Conservation (phyloP, 257 asterid genomes). For the Solanum habrochaites region DNA sequence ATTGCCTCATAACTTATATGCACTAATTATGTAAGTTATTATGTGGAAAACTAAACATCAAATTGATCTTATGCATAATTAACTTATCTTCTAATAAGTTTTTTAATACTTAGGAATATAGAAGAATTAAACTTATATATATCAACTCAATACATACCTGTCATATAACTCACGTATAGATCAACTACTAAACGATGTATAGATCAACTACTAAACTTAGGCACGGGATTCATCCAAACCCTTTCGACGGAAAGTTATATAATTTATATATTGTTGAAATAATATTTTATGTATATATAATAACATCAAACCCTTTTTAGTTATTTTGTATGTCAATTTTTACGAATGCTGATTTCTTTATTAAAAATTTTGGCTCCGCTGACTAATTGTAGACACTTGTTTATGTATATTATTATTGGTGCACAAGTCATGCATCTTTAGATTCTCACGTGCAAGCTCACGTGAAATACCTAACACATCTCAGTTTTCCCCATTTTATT, state of each 20-base stretch:
- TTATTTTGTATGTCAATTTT: too few species aligned
- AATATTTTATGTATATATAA: too few species aligned
- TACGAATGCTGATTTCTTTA: accelerated
- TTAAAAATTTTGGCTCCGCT: too few species aligned
- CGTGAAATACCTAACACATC: neutral
- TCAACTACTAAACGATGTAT: neutral
- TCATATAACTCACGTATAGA: neutral
- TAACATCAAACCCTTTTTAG: accelerated
- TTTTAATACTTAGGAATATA: neutral
- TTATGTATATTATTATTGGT: neutral
- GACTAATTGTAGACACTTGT: accelerated
- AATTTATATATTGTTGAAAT: too few species aligned
- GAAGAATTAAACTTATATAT: neutral
- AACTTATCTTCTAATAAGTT: neutral
- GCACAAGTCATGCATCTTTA: neutral
- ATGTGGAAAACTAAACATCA: neutral
- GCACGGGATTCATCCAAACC: too few species aligned
- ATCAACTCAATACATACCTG: too few species aligned
- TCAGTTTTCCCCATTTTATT: neutral
- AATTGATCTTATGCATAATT: neutral
- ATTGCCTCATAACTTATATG: neutral
- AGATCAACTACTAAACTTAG: neutral
- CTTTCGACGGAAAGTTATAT: too few species aligned
- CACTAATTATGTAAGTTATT: neutral
- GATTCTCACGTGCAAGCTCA: neutral